Evolutionary conservation across 176 grass and related monocot species (phyloP).

Genomic region (Aegilops speltoides): DNA sequence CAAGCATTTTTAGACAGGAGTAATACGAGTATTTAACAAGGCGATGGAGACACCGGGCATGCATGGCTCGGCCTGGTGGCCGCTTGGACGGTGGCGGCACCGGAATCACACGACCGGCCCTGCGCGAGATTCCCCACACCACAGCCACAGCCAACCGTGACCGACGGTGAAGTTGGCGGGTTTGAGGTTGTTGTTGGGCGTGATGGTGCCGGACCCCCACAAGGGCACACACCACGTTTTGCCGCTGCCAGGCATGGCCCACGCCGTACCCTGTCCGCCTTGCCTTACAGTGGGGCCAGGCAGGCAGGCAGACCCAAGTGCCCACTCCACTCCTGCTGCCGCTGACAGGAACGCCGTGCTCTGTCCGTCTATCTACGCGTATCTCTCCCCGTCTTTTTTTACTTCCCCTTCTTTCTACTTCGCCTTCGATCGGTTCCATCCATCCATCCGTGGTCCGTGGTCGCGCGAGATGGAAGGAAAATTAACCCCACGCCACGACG

Average conservation of each 20-base stretch:
- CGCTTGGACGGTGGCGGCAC: neutral
- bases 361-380: too few species aligned
- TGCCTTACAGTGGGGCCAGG: neutral
- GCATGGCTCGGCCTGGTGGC: too few species aligned
- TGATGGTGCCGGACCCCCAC: neutral
- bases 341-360: too few species aligned
- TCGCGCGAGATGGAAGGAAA: too few species aligned
- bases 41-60: too few species aligned
- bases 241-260: neutral
- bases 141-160: neutral
- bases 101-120: neutral
- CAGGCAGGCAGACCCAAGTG: neutral
- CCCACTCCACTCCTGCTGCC: neutral
- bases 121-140: neutral
- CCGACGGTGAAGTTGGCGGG: neutral
- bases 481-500: too few species aligned
- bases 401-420: too few species aligned
- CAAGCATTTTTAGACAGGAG: too few species aligned
- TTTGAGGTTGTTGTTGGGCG: neutral
- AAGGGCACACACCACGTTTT: neutral
- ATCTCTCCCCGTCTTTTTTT: too few species aligned
- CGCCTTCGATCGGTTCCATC: too few species aligned
- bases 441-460: too few species aligned
- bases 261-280: neutral
- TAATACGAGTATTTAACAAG: too few species aligned